These are phyloP conservation scores for Astraeus odoratus DNA, from an alignment of 768 basidiomycete genomes.

Conservation along the genomic window DNA sequence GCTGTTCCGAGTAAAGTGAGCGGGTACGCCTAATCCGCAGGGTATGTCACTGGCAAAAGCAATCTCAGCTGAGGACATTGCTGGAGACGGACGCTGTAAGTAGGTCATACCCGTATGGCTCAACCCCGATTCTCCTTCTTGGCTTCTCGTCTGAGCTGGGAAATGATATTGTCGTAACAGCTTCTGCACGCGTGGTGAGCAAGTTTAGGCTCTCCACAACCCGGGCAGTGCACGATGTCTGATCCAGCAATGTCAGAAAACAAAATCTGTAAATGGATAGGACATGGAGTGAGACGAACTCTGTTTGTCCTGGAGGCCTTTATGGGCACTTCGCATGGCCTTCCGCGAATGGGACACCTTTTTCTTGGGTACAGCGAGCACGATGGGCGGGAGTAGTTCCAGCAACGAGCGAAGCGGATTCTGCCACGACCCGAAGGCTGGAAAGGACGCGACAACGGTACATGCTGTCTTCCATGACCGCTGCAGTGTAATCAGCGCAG, in stretches of 20 bases:
- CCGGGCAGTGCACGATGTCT: constrained; percentile 92
- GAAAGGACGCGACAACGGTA: constrained; percentile 10
- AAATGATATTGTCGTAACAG: constrained; percentile 49
- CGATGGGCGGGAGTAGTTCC: constrained; percentile 80
- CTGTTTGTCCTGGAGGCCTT: constrained; percentile 89
- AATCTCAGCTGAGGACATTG: too few relatives aligned
- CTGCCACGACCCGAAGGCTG: constrained; percentile 18
- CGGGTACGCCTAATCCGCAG: too few relatives aligned
- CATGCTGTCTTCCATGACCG: constrained; percentile 16
- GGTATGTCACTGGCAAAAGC: too few relatives aligned
- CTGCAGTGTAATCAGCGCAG: constrained; percentile 17
- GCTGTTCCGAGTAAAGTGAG: too few relatives aligned
- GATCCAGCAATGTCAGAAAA: constrained; percentile 6
- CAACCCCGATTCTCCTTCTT: constrained; percentile 5
- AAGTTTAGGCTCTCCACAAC: constrained; percentile 82
- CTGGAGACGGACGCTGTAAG: too few relatives aligned
- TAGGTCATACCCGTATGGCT: too few relatives aligned
- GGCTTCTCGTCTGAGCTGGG: constrained; percentile 16
- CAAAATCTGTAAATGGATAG: background rate
- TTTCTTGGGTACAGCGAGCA: constrained; percentile 91
- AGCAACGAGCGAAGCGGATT: constrained; percentile 35
- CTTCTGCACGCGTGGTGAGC: constrained; percentile 80
- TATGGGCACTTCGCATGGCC: constrained; percentile 91
- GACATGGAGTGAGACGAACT: constrained; percentile 39
- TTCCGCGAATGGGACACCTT: constrained; percentile 92